Evolutionary conservation across 139 green algal genomes (phyloP).

Genomic region (Chlorella sp.): DNA sequence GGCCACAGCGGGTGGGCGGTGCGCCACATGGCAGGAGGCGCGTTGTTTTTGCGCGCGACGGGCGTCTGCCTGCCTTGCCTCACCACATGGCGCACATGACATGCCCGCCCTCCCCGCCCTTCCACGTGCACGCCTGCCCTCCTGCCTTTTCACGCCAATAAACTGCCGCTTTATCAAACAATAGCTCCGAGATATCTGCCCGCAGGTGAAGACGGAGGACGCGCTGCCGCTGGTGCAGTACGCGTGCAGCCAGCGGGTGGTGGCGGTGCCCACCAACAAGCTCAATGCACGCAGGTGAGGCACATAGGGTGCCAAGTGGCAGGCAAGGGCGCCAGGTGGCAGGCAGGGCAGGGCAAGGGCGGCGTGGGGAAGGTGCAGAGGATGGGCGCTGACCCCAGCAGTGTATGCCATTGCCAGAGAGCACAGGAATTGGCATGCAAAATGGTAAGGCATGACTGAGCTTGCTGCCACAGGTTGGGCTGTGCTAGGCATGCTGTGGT

Average conservation of each 20-base stretch:
- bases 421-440: too few relatives aligned
- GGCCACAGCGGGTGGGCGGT: too few relatives aligned
- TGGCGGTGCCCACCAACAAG: constrained; percentile 61
- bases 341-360: too few relatives aligned
- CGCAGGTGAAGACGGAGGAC: constrained; percentile 54
- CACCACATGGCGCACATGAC: too few relatives aligned
- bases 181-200: too few relatives aligned
- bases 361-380: background rate
- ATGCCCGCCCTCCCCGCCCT: background rate
- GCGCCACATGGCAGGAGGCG: background rate
- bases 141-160: too few relatives aligned
- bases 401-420: too few relatives aligned
- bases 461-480: background rate
- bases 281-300: constrained; percentile 60
- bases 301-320: background rate
- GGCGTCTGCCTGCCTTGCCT: background rate
- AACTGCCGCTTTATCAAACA: too few relatives aligned
- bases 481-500: background rate
- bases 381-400: too few relatives aligned
- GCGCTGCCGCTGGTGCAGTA: constrained; percentile 58
- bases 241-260: constrained; percentile 55
- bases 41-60: too few relatives aligned
- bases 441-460: too few relatives aligned
- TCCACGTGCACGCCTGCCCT: background rate
- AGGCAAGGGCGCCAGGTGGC: background rate